phyloP scores from a whole-genome alignment of 805 yeast genomes.

The Spathaspora boniae region DNA sequence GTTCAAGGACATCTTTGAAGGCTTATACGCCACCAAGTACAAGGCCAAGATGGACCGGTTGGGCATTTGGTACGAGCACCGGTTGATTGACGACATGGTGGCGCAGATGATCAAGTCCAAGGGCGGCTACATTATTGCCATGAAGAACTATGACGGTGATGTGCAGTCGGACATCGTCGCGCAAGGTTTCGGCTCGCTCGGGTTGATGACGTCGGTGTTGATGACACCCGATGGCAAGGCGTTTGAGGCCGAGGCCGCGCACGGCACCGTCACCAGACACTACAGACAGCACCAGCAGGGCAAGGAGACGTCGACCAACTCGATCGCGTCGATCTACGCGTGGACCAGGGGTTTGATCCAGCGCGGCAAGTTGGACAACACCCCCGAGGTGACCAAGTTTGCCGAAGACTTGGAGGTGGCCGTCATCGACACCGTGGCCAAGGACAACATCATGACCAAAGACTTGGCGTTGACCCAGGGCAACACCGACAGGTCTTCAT shows the following conservation, averaged over 20 bases:
- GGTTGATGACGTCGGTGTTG: slow-evolving; percentile 95
- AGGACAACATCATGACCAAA: slow-evolving; percentile 90
- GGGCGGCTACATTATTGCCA: slow-evolving; percentile 93
- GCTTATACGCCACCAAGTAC: slow-evolving; percentile 67
- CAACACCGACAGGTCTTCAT: slow-evolving; percentile 73
- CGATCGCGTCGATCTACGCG: slow-evolving; percentile 95
- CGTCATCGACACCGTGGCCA: slow-evolving; percentile 78
- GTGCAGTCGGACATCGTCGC: slow-evolving; percentile 96
- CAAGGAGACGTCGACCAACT: slow-evolving; percentile 94
- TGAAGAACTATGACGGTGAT: slow-evolving; percentile 98
- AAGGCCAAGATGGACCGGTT: slow-evolving; percentile 64
- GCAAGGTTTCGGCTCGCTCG: slow-evolving; percentile 96
- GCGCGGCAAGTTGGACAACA: slow-evolving; percentile 84
- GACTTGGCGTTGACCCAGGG: slow-evolving; percentile 91
- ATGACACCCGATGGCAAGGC: slow-evolving; percentile 96
- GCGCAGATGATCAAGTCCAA: slow-evolving; percentile 96
- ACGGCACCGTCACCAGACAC: slow-evolving; percentile 97
- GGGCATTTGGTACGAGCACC: slow-evolving; percentile 96
- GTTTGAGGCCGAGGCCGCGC: slow-evolving; percentile 97
- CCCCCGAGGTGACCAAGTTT: slow-evolving; percentile 81
- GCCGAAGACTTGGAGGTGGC: slow-evolving; percentile 80
- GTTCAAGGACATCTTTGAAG: slow-evolving; percentile 91
- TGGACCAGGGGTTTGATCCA: slow-evolving; percentile 94
- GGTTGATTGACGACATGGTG: slow-evolving; percentile 97
- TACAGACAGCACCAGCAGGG: slow-evolving; percentile 95